These are phyloP conservation scores for Conoideocrella luteorostrata DNA, from an alignment of 2,329 filamentous ascomycete species.

Conservation along the genomic window DNA sequence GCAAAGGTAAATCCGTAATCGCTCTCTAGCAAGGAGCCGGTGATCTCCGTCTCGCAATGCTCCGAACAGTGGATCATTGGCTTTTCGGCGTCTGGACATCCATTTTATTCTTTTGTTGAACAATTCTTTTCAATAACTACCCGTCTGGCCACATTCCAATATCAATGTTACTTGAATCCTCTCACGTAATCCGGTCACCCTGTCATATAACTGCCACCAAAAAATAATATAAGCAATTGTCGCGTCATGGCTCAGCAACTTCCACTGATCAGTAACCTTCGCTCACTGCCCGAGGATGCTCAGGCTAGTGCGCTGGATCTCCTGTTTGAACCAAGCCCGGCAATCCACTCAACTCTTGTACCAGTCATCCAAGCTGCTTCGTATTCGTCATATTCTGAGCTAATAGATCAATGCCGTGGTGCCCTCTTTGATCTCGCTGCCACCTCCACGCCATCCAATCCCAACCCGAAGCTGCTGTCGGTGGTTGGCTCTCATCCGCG, in stretches of 20 bases:
- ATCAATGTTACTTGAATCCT: no score
- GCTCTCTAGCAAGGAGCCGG: no score
- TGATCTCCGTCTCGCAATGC: neutral
- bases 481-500: slow-evolving; percentile 80
- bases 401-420: slow-evolving; percentile 61
- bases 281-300: slow-evolving; percentile 45
- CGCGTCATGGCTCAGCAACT: slow-evolving; percentile 31
- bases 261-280: slow-evolving; percentile 51
- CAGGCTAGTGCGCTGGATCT: slow-evolving; percentile 61
- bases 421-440: slow-evolving; percentile 56
- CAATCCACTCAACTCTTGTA: slow-evolving; percentile 65
- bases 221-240: no score
- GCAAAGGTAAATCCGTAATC: no score
- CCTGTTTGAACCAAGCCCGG: slow-evolving; percentile 76
- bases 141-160: no score
- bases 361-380: slow-evolving; percentile 51
- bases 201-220: no score
- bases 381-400: slow-evolving; percentile 61
- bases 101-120: no score
- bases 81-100: no score
- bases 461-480: slow-evolving; percentile 49
- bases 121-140: no score
- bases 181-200: no score
- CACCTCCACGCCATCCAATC: slow-evolving; percentile 40
- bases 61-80: neutral